Evolutionary conservation across 352 stramenopile genomes (phyloP), one percentile per base, ranked within the genome.

Genomic region (Phytophthora multivora): DNA sequence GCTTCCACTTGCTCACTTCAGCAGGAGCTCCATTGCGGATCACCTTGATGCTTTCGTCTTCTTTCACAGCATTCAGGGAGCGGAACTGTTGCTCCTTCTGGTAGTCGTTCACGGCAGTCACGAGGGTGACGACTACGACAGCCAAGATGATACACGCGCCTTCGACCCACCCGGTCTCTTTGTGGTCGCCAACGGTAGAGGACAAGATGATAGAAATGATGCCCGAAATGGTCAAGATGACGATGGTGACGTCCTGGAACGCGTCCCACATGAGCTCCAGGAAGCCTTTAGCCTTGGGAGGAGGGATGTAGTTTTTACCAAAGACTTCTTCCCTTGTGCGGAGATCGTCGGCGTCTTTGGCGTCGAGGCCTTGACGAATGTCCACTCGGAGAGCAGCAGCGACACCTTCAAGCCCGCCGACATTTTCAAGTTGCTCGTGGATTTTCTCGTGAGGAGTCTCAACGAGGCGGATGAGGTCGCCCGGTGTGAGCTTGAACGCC

Each of bases 41-140:
- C 10, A 88, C 85, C 57, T 91, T 93, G 51, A 89, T 88, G 56
- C 75, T 84, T 46, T 89, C 79, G 50, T 85, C 70, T 40, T 89
- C 82, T 57, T 89, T 92, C 39, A 87, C 64, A 16, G 79, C 83
- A 40, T 96, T 92, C 28, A 97, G 65, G n/a, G 71, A 71, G 15
- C 81, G 71, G 65, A 97, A 97, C 66, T 97, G 86, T 41, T 89
- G 67, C 50, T 97, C 88, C 71, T 97, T 96, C 59, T 88, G 82
- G 57, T 97, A 97, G 61, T 98, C 90, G 53, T 96, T 97, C 15
- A 81, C 54, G 25, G 89, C 89, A 18, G 89, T 93, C 15, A 98
- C 87, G 18, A 83, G 73, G 2, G 86, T 87, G 7, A 97, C 90
- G 11, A 98, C 74, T 5, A 96, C 51, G 46, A 98, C 84, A 18